phyloP scores from a whole-genome alignment of 78 protist species.

The Bodo saltans region DNA sequence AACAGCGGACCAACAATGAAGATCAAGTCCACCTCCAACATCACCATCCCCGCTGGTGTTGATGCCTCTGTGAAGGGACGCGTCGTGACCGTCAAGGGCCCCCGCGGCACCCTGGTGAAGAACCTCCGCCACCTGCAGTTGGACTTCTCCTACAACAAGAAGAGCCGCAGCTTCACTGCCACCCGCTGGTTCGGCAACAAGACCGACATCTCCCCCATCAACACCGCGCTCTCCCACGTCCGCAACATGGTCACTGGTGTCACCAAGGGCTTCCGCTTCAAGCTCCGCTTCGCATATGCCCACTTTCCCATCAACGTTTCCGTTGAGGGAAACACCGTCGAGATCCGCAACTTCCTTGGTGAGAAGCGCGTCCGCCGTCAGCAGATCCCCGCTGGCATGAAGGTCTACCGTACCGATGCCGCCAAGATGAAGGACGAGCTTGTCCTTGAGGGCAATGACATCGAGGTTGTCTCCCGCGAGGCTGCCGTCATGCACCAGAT shows the following conservation, averaged over 20 bases:
- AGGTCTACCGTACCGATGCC: slow-evolving; percentile 45
- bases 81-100: slow-evolving; percentile 83
- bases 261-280: slow-evolving; percentile 95
- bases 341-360: slow-evolving; percentile 97
- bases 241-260: slow-evolving; percentile 97
- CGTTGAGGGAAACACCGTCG: slow-evolving; percentile 63
- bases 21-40: neutral
- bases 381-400: slow-evolving; percentile 77
- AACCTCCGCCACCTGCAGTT: slow-evolving; percentile 79
- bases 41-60: slow-evolving; percentile 40
- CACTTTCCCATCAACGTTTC: slow-evolving; percentile 96
- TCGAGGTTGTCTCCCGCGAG: slow-evolving; percentile 84
- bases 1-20: no score
- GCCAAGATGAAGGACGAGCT: slow-evolving; percentile 89
- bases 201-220: slow-evolving; percentile 81
- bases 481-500: slow-evolving; percentile 72
- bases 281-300: slow-evolving; percentile 94
- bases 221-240: slow-evolving; percentile 85
- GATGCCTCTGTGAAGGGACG: slow-evolving; percentile 61
- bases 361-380: slow-evolving; percentile 79
- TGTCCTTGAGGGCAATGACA: slow-evolving; percentile 85
- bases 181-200: slow-evolving; percentile 80
- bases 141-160: slow-evolving; percentile 41
- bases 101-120: slow-evolving; percentile 84
- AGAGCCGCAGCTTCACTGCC: neutral